Base-by-base conservation (phyloP, 352 stramenopile species). In the Hyaloperonospora brassicae region DNA sequence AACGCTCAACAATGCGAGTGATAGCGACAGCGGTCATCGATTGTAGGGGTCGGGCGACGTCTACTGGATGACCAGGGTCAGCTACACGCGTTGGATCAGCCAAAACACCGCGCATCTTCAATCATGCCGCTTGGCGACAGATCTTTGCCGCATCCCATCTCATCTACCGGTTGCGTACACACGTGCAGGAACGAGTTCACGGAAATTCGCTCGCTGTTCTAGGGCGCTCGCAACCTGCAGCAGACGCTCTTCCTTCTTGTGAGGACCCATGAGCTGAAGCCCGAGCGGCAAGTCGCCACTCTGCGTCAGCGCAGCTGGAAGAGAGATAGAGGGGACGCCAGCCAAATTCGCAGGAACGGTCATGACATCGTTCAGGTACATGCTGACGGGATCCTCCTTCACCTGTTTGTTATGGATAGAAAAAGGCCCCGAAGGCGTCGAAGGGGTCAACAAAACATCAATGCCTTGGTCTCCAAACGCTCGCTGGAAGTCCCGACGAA, bases 351-450 rank as follows among this genome's bases (percentile, higher is more conserved):
- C 80, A 8, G 88, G 84, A 22, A 97, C 86, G 2, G 89, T 97
- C 72, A 97, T 94, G 22, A 97, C 83, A 54, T 97, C 90, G 59
- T 96, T 96, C 41, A 96, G 60, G 54, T 96, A 96, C 78, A 92
- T 89, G 8, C 60, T 70, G 11, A 95, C 74, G 0, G 83, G 84
- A 42, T 95, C 84, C 22, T 79, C 76, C 45, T 77, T 71, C 10
- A 62, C 54, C 46, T 79, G 71, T 24, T 76, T 73, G 60, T 73
- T 76, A 38, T 79, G 57, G 5, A 92, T 42, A 14, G 65, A 57
- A 51, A 95, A 95, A 2, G 87, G 84, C 5, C 81, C 78, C 2
- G 88, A 81, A 6, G 89, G 88, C 0, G 88, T 95, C 10, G 85
- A 93, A 5, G 87, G 87, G 0, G 84, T 92, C 38, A 97, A 50